A percentile compares a stretch with the other conserved stretches of the same genome.
phyloP scores from a whole-genome alignment of 176 grass and related monocot species.

The Ampelocalamus luodianensis region DNA sequence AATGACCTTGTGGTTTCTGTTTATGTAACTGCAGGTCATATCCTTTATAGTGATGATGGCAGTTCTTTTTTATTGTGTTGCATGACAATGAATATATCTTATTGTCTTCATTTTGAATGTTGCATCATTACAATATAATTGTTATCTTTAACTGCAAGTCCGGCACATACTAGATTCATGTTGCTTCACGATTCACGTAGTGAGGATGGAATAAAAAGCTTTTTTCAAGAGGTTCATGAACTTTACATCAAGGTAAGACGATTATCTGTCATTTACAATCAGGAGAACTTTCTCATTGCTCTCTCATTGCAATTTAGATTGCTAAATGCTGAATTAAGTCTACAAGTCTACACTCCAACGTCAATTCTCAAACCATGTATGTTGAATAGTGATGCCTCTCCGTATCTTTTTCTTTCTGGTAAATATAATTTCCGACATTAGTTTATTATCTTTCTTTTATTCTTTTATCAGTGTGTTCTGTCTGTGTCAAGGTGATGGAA shows the following conservation, averaged over 20 bases:
- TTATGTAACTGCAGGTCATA: conserved; percentile 96
- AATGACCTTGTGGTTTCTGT: conserved; percentile 90
- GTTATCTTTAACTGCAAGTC: conserved; percentile 55
- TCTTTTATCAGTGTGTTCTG: conserved; percentile 14
- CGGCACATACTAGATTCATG: conserved; percentile 90
- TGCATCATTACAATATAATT: conserved; percentile 6
- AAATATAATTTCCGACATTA: not conserved
- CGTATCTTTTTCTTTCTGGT: conserved; percentile 14
- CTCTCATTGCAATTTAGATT: conserved; percentile 14
- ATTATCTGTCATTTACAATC: not conserved
- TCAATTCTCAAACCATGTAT: conserved; percentile 2
- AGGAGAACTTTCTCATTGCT: conserved; percentile 20
- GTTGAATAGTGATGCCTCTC: not conserved
- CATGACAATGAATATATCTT: not conserved
- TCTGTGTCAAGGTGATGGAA: conserved; percentile 6
- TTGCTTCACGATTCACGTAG: conserved; percentile 90
- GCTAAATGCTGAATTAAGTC: conserved; percentile 18
- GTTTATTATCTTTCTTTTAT: conserved; percentile 3
- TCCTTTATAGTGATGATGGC: conserved; percentile 53
- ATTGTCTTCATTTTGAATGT: conserved; percentile 23
- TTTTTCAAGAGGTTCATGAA: conserved; percentile 97
- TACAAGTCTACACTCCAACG: conserved; percentile 1
- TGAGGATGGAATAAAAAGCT: conserved; percentile 91
- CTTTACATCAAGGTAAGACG: conserved; percentile 85
- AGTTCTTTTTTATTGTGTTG: conserved; percentile 6